Percentiles rank a stretch among this genome's conserved stretches.
These are phyloP conservation scores for Sporothrix globosa DNA, from an alignment of 2,329 filamentous ascomycete genomes.

Conservation along the genomic window DNA sequence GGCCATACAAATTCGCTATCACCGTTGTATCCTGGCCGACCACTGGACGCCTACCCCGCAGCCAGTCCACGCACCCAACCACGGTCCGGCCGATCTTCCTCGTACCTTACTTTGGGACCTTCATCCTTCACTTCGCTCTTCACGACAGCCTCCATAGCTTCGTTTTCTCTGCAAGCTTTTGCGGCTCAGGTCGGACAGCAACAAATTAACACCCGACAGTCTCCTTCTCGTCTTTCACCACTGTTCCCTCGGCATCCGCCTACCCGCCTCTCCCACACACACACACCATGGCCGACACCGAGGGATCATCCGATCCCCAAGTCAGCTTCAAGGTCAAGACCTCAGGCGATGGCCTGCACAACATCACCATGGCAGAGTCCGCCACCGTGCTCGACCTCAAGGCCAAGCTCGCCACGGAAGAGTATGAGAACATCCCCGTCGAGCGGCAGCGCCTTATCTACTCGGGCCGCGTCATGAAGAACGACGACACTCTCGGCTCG, in stretches of 20 bases:
- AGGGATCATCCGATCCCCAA: slow-evolving; percentile 67
- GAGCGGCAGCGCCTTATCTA: slow-evolving; percentile 96
- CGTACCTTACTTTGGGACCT: neutral
- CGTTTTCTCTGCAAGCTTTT: neutral
- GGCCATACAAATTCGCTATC: neutral
- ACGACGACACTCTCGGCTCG: slow-evolving; percentile 78
- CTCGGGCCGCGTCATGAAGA: slow-evolving; percentile 94
- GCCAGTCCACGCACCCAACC: slow-evolving; percentile 4
- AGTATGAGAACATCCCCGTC: slow-evolving; percentile 83
- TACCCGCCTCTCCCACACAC: neutral
- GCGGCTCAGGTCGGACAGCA: neutral
- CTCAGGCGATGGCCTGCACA: slow-evolving; percentile 78
- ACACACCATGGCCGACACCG: slow-evolving; percentile 65
- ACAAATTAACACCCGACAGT: neutral
- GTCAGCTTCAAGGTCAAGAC: slow-evolving; percentile 97
- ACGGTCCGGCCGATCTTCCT: slow-evolving; percentile 5
- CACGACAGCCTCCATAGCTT: neutral
- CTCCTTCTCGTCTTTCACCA: neutral
- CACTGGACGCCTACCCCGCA: slow-evolving; percentile 22
- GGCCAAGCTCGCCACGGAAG: slow-evolving; percentile 76
- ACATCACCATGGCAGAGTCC: slow-evolving; percentile 75
- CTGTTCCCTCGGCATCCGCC: neutral
- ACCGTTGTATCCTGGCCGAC: neutral
- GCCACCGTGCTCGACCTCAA: slow-evolving; percentile 86
- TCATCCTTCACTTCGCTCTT: neutral